Base-by-base conservation (phyloP, 1,139 yeast genomes). In the Sugiyamaella japonica region DNA sequence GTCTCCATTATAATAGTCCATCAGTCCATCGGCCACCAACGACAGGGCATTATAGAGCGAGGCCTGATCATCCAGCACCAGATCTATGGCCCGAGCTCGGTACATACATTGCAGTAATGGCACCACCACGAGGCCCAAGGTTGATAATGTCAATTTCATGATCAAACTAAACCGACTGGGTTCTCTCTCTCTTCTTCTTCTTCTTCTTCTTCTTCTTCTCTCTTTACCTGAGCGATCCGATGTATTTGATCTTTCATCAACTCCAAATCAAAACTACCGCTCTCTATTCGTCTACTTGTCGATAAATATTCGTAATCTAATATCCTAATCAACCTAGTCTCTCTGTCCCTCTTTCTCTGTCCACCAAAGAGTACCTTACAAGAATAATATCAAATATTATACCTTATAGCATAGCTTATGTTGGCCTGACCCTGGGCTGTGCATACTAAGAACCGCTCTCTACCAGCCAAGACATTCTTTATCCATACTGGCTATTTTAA, bases 1-100 rank as follows among this genome's bases (percentile, higher is more conserved):
- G 47, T 73, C 64, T 40, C 96, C 96, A 48, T 83, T 85, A 68
- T 90, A 89, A 71, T 91, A 91, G 73, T 89, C 91, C 79, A 91
- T 78, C 59, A 89, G 69, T 58, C 97, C 97, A 38, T 79, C 70
- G 2, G 89, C 81, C 38, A 89, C 70, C 50, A 85, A 71, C 7
- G 81, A 74, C 8, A 88, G 79, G 7, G 85, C 90, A 40, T 72
- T 62, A 55, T 74, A 66, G 32, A 83, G 64, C 1, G 81, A 74
- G 12, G 53, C 48, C 16, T 57, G 43, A 45, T 57, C 54, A n/a
- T 36, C 41, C 44, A 64, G 55, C 44, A 64, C 64, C 41, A 67
- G 23, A 7, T 23, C 25, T 17, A 54, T 29, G 15, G 54, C 54
- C n/a, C 4, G 17, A 1, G 36, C 44, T 9, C 25, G 32, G 42